Evolutionary conservation across 768 basidiomycete species (phyloP).

Genomic region (Mycena olivaceomarginata): DNA sequence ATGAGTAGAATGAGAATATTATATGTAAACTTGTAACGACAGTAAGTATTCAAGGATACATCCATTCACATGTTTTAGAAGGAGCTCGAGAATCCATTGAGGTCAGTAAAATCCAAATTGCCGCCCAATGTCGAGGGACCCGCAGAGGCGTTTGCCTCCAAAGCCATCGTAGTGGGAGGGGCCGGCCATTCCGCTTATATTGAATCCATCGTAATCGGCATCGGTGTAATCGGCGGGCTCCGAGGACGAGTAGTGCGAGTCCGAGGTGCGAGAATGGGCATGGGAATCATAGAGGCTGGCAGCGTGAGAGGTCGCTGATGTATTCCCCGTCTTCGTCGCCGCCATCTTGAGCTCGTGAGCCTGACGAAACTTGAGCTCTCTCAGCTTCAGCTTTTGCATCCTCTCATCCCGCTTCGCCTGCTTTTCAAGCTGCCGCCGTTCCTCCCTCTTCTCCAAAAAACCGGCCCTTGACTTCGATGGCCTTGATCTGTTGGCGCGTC

Average conservation of each 20-base stretch:
- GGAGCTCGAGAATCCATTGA: too few species aligned
- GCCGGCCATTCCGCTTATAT: neutral
- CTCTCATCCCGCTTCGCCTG: constrained; percentile 8
- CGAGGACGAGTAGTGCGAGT: neutral
- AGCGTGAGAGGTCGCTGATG: constrained; percentile 7
- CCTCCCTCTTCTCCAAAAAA: neutral
- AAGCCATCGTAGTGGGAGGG: neutral
- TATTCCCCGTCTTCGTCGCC: too few species aligned
- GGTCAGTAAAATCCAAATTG: too few species aligned
- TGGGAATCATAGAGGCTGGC: neutral
- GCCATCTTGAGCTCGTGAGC: constrained; percentile 44
- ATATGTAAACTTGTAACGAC: too few species aligned
- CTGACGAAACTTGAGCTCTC: constrained; percentile 37
- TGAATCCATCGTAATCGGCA: neutral
- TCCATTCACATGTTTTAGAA: too few species aligned
- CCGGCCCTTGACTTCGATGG: neutral
- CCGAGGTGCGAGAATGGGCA: neutral
- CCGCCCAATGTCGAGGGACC: too few species aligned
- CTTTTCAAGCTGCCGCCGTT: too few species aligned
- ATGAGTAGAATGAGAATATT: too few species aligned
- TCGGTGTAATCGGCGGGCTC: constrained; percentile 1
- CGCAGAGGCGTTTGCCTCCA: too few species aligned
- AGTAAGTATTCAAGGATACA: too few species aligned
- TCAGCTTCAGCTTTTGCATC: too few species aligned
- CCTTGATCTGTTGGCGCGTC: neutral